Conservation (phyloP, 202 grass and related monocot genomes). For the Elaeis oleifera region DNA sequence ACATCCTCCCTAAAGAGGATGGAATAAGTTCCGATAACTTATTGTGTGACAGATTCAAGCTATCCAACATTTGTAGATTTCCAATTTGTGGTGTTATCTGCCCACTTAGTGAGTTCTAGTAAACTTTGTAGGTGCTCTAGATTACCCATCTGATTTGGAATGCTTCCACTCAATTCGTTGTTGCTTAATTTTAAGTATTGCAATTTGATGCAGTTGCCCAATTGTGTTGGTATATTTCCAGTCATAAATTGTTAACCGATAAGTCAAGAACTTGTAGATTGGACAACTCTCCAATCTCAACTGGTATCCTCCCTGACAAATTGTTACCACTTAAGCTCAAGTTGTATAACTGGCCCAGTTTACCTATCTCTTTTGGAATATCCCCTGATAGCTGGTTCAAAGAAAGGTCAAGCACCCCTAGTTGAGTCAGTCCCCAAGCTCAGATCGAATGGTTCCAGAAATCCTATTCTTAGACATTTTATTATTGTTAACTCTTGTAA, state of each 20-base stretch:
- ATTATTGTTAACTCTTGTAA: too few relatives aligned
- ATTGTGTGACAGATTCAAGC: constrained; percentile 16
- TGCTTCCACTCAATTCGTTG: constrained; percentile 23
- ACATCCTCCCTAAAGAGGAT: background rate
- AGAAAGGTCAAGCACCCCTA: too few relatives aligned
- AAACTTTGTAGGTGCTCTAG: background rate
- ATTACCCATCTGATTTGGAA: constrained; percentile 4
- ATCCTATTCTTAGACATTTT: too few relatives aligned
- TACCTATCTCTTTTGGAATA: too few relatives aligned
- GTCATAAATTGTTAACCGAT: constrained; percentile 45
- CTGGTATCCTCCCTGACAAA: constrained; percentile 43
- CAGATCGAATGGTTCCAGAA: too few relatives aligned
- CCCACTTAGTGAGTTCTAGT: constrained; percentile 1
- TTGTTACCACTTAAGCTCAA: constrained; percentile 10
- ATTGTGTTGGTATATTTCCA: constrained; percentile 37
- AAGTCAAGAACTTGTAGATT: constrained; percentile 39
- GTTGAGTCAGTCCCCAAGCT: too few relatives aligned
- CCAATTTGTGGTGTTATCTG: background rate
- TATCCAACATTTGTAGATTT: constrained; percentile 1
- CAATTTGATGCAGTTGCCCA: constrained; percentile 28
- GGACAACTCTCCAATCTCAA: constrained; percentile 29
- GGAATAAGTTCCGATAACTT: constrained; percentile 4
- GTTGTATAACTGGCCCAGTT: too few relatives aligned
- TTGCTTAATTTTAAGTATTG: constrained; percentile 43
- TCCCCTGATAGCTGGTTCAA: too few relatives aligned